A percentile compares a stretch with the other conserved stretches of the same genome.
Evolutionary conservation across 257 asterid species (phyloP).

Genomic region (Lantana camara): DNA sequence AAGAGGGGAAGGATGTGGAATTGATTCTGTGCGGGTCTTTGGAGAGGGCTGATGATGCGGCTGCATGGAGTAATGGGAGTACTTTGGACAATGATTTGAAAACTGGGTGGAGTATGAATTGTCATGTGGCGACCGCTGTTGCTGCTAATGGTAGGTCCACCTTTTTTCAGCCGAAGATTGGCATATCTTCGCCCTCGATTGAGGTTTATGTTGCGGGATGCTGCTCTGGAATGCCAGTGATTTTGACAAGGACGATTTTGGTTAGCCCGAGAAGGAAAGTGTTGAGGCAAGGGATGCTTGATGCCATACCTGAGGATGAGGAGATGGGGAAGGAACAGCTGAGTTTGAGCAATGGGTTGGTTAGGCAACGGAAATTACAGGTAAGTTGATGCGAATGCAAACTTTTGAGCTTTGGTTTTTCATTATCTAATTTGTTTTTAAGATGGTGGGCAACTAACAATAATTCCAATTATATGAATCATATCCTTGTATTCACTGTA

Average conservation of each 20-base stretch:
- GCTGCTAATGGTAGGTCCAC: constrained; percentile 39
- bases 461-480: neutral
- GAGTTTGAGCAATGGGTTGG: constrained; percentile 37
- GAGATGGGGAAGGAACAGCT: constrained; percentile 55
- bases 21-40: constrained; percentile 70
- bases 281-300: constrained; percentile 56
- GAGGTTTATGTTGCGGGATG: constrained; percentile 87
- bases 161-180: constrained; percentile 49
- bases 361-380: constrained; percentile 54
- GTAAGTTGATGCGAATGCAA: constrained; percentile 28
- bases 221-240: constrained; percentile 68
- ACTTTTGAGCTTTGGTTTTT: neutral
- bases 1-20: constrained; percentile 44
- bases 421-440: neutral
- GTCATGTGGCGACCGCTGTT: constrained; percentile 45
- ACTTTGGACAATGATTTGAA: constrained; percentile 41
- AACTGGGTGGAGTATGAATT: constrained; percentile 75
- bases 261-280: constrained; percentile 67
- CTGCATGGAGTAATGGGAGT: constrained; percentile 48
- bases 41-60: constrained; percentile 41
- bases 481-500: no score
- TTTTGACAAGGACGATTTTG: constrained; percentile 58
- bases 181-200: constrained; percentile 52
- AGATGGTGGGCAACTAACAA: neutral
- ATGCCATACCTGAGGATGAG: constrained; percentile 79